phyloP scores from a whole-genome alignment of 805 yeast genomes.

The Candida sphagnicola region DNA sequence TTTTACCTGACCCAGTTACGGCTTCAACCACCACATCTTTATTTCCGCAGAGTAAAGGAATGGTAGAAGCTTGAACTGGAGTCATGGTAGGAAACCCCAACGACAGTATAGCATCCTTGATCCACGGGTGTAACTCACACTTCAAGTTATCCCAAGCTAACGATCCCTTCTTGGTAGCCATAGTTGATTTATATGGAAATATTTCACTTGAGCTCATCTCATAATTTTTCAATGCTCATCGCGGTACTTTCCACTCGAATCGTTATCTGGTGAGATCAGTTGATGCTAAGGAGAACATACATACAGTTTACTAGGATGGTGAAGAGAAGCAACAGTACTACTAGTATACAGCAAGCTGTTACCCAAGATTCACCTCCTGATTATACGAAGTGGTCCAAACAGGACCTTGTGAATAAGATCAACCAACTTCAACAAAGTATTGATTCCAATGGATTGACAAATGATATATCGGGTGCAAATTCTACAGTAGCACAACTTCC shows the following conservation, averaged over 20 bases:
- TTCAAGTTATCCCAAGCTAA: conserved; percentile 59
- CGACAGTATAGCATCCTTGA: conserved; percentile 64
- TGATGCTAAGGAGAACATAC: background rate
- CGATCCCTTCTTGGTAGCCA: conserved; percentile 34
- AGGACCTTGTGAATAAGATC: background rate
- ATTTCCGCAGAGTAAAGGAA: conserved; percentile 76
- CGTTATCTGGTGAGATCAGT: background rate
- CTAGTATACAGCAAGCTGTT: background rate
- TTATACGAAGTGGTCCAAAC: conserved; percentile 1
- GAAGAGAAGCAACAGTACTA: conserved; percentile 1
- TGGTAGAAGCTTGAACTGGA: conserved; percentile 94
- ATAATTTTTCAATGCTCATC: conserved; percentile 1
- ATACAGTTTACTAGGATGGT: background rate
- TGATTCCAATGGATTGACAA: too few relatives aligned
- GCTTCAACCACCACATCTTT: conserved; percentile 97
- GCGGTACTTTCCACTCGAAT: background rate
- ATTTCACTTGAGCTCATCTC: background rate
- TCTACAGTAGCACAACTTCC: background rate
- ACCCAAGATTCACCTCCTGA: background rate
- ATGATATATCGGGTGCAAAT: too few relatives aligned
- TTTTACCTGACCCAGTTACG: conserved; percentile 98
- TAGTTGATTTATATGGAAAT: conserved; percentile 1
- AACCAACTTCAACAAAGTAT: background rate
- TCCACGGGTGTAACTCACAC: conserved; percentile 62
- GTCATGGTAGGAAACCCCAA: conserved; percentile 83